These are phyloP conservation scores for Orobanche coerulescens DNA, from an alignment of 257 asterid species.

Conservation along the genomic window DNA sequence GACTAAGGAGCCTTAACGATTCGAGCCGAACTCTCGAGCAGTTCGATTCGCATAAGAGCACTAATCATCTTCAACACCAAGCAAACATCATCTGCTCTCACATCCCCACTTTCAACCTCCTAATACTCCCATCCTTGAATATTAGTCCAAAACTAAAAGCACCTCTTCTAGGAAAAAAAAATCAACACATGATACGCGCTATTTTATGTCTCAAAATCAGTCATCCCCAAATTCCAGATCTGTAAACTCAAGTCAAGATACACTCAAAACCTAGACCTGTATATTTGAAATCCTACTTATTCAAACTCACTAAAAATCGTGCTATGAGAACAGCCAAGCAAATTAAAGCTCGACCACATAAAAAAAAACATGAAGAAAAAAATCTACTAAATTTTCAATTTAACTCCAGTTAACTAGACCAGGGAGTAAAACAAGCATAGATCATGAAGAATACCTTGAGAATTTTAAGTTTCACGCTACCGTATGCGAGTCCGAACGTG, in stretches of 20 bases:
- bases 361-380: too few species aligned
- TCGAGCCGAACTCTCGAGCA: too few species aligned
- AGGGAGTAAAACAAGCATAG: neutral
- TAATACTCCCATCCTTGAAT: neutral
- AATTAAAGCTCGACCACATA: neutral
- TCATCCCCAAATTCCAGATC: conserved; percentile 12
- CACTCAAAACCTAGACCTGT: neutral
- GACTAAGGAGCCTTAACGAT: too few species aligned
- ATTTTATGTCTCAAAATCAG: neutral
- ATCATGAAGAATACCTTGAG: conserved; percentile 28
- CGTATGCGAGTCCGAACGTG: conserved; percentile 40
- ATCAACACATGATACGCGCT: neutral
- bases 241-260: neutral
- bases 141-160: neutral
- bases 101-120: too few species aligned
- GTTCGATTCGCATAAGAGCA: too few species aligned
- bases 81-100: too few species aligned
- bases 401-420: neutral
- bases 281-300: neutral
- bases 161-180: neutral
- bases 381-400: too few species aligned
- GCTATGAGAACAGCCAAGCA: neutral
- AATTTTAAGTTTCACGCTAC: conserved; percentile 39
- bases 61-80: too few species aligned
- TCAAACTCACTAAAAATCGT: neutral